These are phyloP conservation scores for Yamadazyma ubonensis DNA, from an alignment of 805 yeast genomes.

Conservation along the genomic window DNA sequence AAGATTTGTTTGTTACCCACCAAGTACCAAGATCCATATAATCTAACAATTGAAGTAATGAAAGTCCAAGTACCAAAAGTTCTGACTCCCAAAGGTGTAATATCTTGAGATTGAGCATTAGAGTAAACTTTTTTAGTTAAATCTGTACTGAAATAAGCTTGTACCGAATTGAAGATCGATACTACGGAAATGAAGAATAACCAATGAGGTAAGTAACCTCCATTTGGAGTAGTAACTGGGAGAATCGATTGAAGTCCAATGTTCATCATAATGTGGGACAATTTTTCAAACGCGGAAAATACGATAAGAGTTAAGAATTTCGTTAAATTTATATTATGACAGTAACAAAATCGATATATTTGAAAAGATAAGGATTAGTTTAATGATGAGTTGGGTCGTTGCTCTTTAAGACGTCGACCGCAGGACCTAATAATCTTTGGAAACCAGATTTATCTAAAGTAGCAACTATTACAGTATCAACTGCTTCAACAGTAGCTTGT, in stretches of 20 bases:
- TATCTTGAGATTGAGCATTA: slow-evolving; percentile 28
- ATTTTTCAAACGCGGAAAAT: neutral
- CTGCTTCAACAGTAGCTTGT: slow-evolving; percentile 87
- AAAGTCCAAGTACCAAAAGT: slow-evolving; percentile 99
- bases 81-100: slow-evolving; percentile 72
- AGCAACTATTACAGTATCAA: slow-evolving; percentile 78
- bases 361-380: neutral
- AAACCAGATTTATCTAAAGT: slow-evolving; percentile 89
- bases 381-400: slow-evolving; percentile 71
- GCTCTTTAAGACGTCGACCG: slow-evolving; percentile 79
- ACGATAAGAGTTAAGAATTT: neutral
- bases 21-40: slow-evolving; percentile 77
- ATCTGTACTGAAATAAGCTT: slow-evolving; percentile 72
- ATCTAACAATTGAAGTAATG: slow-evolving; percentile 77
- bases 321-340: neutral
- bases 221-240: slow-evolving; percentile 17
- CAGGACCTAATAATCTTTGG: slow-evolving; percentile 92
- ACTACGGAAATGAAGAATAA: slow-evolving; percentile 67
- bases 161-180: slow-evolving; percentile 87
- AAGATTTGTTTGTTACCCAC: slow-evolving; percentile 68
- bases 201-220: slow-evolving; percentile 39
- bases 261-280: neutral
- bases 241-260: slow-evolving; percentile 8
- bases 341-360: slow-evolving; percentile 1
- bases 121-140: slow-evolving; percentile 77